A percentile compares a stretch with the other conserved stretches of the same genome.
Conservation (phyloP, 192 early-diverging fungal genomes). For the Mortierella hygrophila region DNA sequence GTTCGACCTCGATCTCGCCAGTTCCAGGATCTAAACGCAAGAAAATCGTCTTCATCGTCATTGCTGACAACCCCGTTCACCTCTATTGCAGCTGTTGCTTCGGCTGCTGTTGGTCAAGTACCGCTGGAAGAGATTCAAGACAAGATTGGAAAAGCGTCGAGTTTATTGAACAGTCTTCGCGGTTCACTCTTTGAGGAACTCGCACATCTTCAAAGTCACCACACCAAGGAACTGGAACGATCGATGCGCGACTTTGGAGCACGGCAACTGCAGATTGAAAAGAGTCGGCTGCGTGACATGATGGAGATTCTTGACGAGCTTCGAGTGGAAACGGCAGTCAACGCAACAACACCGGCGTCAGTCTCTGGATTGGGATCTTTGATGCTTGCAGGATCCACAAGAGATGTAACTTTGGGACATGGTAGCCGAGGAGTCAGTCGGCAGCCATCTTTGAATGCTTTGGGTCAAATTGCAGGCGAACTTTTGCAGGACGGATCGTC, state of each 20-base stretch:
- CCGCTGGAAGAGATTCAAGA: conserved; percentile 49
- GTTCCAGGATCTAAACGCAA: conserved; percentile 25
- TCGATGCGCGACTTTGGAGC: conserved; percentile 52
- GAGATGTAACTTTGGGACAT: not conserved
- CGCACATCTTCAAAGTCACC: conserved; percentile 59
- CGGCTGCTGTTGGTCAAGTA: conserved; percentile 38
- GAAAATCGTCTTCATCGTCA: conserved; percentile 34
- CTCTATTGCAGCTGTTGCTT: conserved; percentile 57
- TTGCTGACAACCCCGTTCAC: conserved; percentile 46
- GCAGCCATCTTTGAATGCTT: conserved; percentile 21
- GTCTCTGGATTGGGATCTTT: not conserved
- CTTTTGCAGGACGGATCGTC: not conserved
- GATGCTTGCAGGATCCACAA: conserved; percentile 9
- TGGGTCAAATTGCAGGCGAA: not conserved
- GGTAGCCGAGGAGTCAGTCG: conserved; percentile 25
- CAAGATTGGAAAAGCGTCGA: conserved; percentile 54
- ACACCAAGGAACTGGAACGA: conserved; percentile 50
- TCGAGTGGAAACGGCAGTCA: conserved; percentile 15
- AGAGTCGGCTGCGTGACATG: conserved; percentile 54
- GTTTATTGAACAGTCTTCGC: conserved; percentile 59
- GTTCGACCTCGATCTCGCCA: conserved; percentile 10
- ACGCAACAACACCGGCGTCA: not conserved
- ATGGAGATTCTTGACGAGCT: conserved; percentile 43
- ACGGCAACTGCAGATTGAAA: conserved; percentile 46
- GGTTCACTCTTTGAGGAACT: conserved; percentile 64